phyloP scores from a whole-genome alignment of 2,329 filamentous ascomycete species.

The Setomelanomma holmii region DNA sequence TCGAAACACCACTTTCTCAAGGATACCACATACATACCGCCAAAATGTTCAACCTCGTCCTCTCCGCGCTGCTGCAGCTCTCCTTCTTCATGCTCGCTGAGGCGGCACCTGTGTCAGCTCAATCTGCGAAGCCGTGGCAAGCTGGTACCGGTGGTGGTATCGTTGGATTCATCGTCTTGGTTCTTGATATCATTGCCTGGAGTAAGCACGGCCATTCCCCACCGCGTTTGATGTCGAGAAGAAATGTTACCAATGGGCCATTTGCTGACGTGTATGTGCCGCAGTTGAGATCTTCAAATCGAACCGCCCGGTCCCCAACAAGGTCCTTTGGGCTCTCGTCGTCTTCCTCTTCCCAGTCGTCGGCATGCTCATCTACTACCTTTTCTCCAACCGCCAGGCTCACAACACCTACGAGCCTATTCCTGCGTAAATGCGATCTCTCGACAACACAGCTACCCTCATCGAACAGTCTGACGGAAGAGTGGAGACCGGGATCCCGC shows the following conservation, averaged over 20 bases:
- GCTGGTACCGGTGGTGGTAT: slow-evolving; percentile 69
- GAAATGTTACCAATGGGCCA: background rate
- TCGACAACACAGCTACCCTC: too few species aligned
- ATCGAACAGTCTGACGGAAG: too few species aligned
- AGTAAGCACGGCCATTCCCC: slow-evolving; percentile 54
- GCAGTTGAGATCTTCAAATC: slow-evolving; percentile 71
- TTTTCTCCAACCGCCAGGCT: slow-evolving; percentile 67
- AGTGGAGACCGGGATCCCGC: too few species aligned
- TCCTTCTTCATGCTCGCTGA: slow-evolving; percentile 59
- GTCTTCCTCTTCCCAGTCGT: slow-evolving; percentile 71
- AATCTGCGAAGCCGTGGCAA: slow-evolving; percentile 58
- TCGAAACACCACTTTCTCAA: background rate
- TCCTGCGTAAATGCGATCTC: slow-evolving; percentile 27
- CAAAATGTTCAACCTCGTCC: slow-evolving; percentile 41
- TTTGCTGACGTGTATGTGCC: slow-evolving; percentile 22
- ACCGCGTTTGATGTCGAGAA: slow-evolving; percentile 16
- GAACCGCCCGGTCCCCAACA: slow-evolving; percentile 63
- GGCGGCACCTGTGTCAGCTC: slow-evolving; percentile 54
- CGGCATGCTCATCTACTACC: slow-evolving; percentile 68
- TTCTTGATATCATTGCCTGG: slow-evolving; percentile 69
- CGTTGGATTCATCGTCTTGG: slow-evolving; percentile 66
- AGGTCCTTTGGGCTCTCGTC: slow-evolving; percentile 68
- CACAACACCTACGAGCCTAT: slow-evolving; percentile 66
- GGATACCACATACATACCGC: background rate
- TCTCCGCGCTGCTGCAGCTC: slow-evolving; percentile 61